Percentiles rank a stretch among this genome's conserved stretches.
phyloP scores from a whole-genome alignment of 257 asterid genomes.

The Solanum etuberosum region DNA sequence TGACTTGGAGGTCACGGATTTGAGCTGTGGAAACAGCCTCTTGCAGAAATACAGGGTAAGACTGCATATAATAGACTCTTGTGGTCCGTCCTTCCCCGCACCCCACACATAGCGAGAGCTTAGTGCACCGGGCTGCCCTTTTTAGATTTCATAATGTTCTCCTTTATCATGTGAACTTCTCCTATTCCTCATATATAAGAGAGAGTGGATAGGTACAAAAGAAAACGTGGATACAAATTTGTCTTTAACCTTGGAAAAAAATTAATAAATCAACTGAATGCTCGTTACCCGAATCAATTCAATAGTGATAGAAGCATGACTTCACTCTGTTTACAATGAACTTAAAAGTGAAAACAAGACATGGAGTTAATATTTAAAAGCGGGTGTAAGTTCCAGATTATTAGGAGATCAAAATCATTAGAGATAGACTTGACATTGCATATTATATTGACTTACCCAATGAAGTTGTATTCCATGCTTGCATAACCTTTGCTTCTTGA shows the following conservation, averaged over 20 bases:
- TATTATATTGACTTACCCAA: slow-evolving; percentile 43
- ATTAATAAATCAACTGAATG: background rate
- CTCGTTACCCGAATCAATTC: background rate
- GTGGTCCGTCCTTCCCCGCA: background rate
- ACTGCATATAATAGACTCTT: background rate
- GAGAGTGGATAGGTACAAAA: background rate
- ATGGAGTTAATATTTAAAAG: background rate
- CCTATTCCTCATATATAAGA: background rate
- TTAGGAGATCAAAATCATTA: background rate
- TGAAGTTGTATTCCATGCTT: slow-evolving; percentile 93
- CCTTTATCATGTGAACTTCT: background rate
- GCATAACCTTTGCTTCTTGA: slow-evolving; percentile 99
- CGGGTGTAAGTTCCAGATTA: background rate
- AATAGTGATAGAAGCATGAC: background rate
- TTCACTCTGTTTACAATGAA: background rate
- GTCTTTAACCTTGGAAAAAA: background rate
- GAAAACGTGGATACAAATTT: background rate
- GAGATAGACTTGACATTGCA: background rate
- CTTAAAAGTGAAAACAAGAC: background rate
- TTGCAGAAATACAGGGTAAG: background rate
- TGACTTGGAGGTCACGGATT: background rate
- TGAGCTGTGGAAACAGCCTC: background rate
- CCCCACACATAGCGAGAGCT: background rate
- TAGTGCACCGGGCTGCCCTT: background rate
- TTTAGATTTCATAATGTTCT: background rate